Percentiles rank a stretch among this genome's conserved stretches.
Conservation (phyloP, 192 early-diverging fungal genomes). For the Gryganskiella cystojenkinii region DNA sequence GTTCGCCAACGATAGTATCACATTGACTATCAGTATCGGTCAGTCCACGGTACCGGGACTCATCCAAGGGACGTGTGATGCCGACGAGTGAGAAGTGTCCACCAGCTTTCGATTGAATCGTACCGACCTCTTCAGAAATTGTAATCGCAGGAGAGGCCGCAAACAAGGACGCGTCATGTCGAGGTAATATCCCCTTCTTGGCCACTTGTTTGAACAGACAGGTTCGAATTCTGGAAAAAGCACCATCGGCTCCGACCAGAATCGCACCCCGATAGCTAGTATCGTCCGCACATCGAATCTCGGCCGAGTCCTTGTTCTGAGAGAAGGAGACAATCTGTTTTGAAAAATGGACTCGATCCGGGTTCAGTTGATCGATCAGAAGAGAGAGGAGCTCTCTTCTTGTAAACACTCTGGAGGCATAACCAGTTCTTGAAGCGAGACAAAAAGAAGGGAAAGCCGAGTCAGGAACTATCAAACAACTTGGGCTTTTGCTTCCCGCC, state of each 20-base stretch:
- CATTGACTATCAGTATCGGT: neutral
- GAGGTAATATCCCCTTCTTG: slow-evolving; percentile 36
- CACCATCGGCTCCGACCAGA: slow-evolving; percentile 46
- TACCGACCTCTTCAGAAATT: neutral
- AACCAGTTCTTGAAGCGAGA: slow-evolving; percentile 16
- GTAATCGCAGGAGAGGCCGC: neutral
- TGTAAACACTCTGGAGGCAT: slow-evolving; percentile 11
- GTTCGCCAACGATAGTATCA: neutral
- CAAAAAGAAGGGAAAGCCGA: neutral
- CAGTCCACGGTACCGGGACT: neutral
- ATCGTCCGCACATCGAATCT: slow-evolving; percentile 30
- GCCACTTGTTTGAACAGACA: slow-evolving; percentile 22
- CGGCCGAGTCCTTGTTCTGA: slow-evolving; percentile 20
- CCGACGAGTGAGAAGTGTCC: neutral
- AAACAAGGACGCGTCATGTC: slow-evolving; percentile 18
- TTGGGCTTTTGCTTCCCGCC: too few species aligned
- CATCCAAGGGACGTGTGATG: neutral
- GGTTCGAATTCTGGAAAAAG: slow-evolving; percentile 23
- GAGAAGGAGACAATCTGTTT: slow-evolving; percentile 23
- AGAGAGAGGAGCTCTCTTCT: slow-evolving; percentile 11
- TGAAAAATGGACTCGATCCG: slow-evolving; percentile 17
- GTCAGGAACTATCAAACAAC: too few species aligned
- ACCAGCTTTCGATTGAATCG: too few species aligned
- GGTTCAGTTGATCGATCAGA: slow-evolving; percentile 14
- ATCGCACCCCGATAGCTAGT: slow-evolving; percentile 12